Conservation (phyloP, 805 yeast genomes). For the Sugiyamaella valdiviana region DNA sequence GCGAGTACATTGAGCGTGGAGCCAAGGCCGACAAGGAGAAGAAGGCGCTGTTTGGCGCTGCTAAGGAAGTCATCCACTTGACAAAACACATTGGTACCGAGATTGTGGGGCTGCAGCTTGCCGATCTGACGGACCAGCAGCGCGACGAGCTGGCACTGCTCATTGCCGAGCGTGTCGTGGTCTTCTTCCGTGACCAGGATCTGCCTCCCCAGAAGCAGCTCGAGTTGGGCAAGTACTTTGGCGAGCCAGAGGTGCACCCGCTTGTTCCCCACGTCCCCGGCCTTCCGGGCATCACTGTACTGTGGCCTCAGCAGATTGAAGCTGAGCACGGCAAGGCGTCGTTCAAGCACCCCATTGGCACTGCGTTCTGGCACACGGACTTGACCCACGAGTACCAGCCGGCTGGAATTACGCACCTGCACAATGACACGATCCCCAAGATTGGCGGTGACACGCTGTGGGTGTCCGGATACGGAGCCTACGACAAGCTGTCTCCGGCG, state of each 20-base stretch:
- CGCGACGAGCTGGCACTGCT: constrained; percentile 45
- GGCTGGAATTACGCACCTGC: constrained; percentile 50
- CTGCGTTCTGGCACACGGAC: constrained; percentile 47
- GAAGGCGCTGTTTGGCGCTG: constrained; percentile 38
- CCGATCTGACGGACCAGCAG: constrained; percentile 39
- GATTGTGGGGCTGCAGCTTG: constrained; percentile 42
- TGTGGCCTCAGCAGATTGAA: constrained; percentile 31
- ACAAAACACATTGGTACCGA: constrained; percentile 47
- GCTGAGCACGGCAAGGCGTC: constrained; percentile 23
- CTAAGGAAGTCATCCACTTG: constrained; percentile 37
- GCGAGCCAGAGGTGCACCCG: constrained; percentile 34
- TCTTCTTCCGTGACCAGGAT: constrained; percentile 47
- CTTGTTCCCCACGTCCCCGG: constrained; percentile 34
- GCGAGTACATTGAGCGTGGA: constrained; percentile 33
- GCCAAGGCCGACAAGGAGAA: constrained; percentile 35
- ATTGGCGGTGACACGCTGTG: constrained; percentile 52
- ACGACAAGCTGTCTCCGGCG: constrained; percentile 46
- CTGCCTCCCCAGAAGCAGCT: constrained; percentile 38
- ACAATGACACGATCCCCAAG: constrained; percentile 44
- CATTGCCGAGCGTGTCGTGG: constrained; percentile 46
- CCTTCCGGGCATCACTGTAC: constrained; percentile 18
- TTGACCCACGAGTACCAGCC: constrained; percentile 52
- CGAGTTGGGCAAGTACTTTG: constrained; percentile 43
- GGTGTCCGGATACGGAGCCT: constrained; percentile 49
- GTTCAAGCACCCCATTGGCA: constrained; percentile 24